Percentiles rank a stretch among this genome's conserved stretches.
Evolutionary conservation across 345 rosid species (phyloP).

Genomic region (Rhizophora mangle): DNA sequence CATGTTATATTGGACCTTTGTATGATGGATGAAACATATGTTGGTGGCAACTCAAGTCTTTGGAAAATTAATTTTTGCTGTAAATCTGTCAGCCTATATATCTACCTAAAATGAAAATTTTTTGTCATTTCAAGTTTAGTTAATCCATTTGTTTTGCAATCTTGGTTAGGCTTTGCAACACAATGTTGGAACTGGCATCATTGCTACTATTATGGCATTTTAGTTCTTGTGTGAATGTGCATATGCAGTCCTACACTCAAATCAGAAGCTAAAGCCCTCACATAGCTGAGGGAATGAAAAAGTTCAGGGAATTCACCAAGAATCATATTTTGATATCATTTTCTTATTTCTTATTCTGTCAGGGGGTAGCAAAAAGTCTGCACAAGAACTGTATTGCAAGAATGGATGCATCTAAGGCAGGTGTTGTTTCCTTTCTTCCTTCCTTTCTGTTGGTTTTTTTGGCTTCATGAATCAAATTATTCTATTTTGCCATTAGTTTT

Average conservation of each 20-base stretch:
- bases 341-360: conserved; percentile 10
- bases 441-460: neutral
- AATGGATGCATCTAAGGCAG: conserved; percentile 21
- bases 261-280: neutral
- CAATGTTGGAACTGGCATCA: too few relatives aligned
- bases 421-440: neutral
- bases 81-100: neutral
- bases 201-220: too few relatives aligned
- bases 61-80: neutral
- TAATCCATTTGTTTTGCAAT: neutral
- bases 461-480: neutral
- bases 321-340: neutral
- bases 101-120: neutral
- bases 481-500: neutral
- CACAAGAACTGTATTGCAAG: conserved; percentile 24
- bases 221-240: too few relatives aligned
- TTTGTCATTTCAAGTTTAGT: neutral
- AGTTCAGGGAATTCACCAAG: neutral
- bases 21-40: neutral
- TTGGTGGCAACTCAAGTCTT: neutral
- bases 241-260: neutral
- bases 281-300: neutral
- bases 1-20: neutral
- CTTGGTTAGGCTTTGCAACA: neutral
- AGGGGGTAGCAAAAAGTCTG: conserved; percentile 64